phyloP scores from a whole-genome alignment of 371 early-diverging fungal genomes.

The Chytridium lagenaria region DNA sequence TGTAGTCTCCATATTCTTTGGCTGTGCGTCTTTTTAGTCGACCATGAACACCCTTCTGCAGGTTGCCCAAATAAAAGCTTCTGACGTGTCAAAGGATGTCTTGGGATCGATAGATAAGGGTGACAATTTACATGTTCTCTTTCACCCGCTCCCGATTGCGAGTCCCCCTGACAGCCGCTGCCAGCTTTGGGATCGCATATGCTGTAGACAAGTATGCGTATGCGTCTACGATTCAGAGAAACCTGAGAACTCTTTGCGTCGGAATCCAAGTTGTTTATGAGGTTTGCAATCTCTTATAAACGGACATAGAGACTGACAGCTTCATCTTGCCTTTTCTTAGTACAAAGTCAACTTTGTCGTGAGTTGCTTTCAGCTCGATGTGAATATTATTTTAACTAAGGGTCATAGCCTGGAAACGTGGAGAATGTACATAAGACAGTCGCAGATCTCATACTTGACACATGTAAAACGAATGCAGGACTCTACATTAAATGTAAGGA shows the following conservation, averaged over 20 bases:
- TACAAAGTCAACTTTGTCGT: neutral
- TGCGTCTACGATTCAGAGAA: conserved; percentile 38
- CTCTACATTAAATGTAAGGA: conserved; percentile 80
- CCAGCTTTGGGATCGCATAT: conserved; percentile 17
- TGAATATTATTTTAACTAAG: neutral
- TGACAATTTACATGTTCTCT: neutral
- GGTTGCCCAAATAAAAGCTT: too few species aligned
- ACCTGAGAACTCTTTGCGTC: conserved; percentile 35
- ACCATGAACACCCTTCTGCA: too few species aligned
- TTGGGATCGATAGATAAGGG: too few species aligned
- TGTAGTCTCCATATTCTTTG: too few species aligned
- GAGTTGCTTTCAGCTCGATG: conserved; percentile 1
- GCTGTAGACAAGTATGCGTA: conserved; percentile 30
- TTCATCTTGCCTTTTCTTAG: neutral
- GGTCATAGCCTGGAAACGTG: conserved; percentile 35
- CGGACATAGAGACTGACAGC: conserved; percentile 34
- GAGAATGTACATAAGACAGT: conserved; percentile 42
- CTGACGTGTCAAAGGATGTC: too few species aligned
- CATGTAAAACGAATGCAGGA: conserved; percentile 84
- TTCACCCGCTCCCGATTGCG: neutral
- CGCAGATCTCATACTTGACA: conserved; percentile 70
- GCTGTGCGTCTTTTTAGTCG: too few species aligned
- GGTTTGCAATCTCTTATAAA: conserved; percentile 47
- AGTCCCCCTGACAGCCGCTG: neutral
- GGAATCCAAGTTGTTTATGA: conserved; percentile 36